Evolutionary conservation across 768 basidiomycete genomes (phyloP), one percentile per base, ranked within the genome.

Genomic region (Lentinula edodes): DNA sequence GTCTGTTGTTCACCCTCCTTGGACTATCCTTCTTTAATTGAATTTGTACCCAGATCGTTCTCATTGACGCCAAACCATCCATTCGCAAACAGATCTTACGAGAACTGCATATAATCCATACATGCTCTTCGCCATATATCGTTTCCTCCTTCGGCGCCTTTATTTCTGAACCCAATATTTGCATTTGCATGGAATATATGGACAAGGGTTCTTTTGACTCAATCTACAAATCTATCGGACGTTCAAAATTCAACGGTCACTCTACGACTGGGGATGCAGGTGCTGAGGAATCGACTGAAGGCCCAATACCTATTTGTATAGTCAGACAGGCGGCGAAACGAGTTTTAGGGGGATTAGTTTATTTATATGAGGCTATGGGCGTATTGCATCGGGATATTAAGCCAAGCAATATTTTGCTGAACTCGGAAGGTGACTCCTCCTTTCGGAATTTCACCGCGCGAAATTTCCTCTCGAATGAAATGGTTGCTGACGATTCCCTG

Each of bases 71-170:
- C 34, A 98, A 98, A 72, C 96, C 95, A 9, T 85, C 93, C 2
- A 92, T 98, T 36, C 83, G 95, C 64, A 99, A 98, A 72, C 97
- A 99, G 77, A 98, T 99, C 69, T 80, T 98, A 41, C 89, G 97
- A 56, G 97, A 99, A 71, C 80, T 99, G 66, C 97, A 98, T 69
- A 98, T 99, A 78, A 95, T 98, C 95, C 93, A 98, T 73, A 91
- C 95, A 74, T 98, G 95, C 75, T 82, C 89, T 65, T 95, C 93
- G 7, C 84, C 83, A 60, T 92, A 94, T 73, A 99, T 99, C 72
- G 91, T 99, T 68, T 94, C 92, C 0, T 99, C 98, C 78, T 96
- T 90, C 71, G 97, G 97, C 63, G 97, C 97, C 56, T 99, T 95
- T 76, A 80, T 98, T 36, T 87, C 90, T 2, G 97, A 99, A 73